Evolutionary conservation across 768 basidiomycete species (phyloP).

Genomic region (Mycena chlorophos): DNA sequence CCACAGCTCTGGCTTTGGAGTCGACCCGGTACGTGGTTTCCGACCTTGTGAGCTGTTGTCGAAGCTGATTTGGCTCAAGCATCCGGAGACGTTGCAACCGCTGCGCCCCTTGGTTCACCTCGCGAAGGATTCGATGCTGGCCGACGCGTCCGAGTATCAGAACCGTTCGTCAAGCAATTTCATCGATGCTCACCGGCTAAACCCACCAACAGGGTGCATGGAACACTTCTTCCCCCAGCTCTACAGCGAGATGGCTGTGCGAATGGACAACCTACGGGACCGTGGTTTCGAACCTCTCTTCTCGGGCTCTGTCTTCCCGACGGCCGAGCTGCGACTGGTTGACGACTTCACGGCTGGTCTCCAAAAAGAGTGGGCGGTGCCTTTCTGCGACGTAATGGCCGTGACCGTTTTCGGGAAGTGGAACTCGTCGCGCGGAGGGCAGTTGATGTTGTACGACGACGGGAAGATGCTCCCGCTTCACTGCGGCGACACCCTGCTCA

Average conservation of each 20-base stretch:
- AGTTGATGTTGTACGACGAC: not conserved
- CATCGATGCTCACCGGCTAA: too few species aligned
- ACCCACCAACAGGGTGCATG: not conserved
- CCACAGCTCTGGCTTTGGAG: too few species aligned
- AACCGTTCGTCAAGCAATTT: too few species aligned
- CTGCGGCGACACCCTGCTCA: not conserved
- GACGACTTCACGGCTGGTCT: not conserved
- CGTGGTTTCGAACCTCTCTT: not conserved
- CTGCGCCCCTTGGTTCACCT: too few species aligned
- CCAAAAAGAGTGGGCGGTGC: not conserved
- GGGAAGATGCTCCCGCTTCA: not conserved
- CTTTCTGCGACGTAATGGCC: not conserved
- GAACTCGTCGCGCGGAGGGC: not conserved
- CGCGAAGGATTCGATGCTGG: too few species aligned
- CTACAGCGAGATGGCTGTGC: not conserved
- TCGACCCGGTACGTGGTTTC: too few species aligned
- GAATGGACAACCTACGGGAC: not conserved
- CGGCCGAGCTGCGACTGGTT: not conserved
- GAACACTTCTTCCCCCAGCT: not conserved
- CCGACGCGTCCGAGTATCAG: too few species aligned
- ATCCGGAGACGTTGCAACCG: too few species aligned
- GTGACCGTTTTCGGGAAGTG: not conserved
- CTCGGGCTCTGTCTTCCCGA: not conserved
- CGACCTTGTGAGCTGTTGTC: too few species aligned
- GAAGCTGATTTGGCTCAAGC: too few species aligned